Base-by-base conservation (phyloP, 768 basidiomycete species). In the Pulveroboletus sp. region DNA sequence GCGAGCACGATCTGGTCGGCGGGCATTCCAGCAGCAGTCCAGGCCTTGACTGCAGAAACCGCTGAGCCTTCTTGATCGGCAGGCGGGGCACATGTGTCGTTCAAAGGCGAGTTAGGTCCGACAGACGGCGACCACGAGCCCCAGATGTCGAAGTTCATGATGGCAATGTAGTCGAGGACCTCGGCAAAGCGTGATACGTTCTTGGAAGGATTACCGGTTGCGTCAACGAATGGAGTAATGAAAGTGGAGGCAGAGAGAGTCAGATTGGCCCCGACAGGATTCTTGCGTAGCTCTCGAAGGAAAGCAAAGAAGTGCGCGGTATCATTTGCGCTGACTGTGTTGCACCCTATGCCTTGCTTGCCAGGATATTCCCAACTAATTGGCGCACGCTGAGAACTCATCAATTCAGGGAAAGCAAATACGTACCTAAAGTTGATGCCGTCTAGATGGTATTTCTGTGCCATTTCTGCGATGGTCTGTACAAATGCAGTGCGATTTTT, bases 281-380 rank as follows among this genome's bases (percentile, higher is more conserved):
- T 71, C 10, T 57, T 51, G 37, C 88, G 81, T 19, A 95, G 79
- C 32, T 78, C 75, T 57, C 83, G 73, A 12, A 96, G 73, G 73
- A 94, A 90, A 4, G 69, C 53, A 27, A 93, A 77, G 68, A 86
- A 89, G 65, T 95, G 77, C 70, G 0, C 27, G 12, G 83, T 79
- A 63, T 97, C 94, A 47, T 74, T 52, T 1, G 45, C 8, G 19
- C 65, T 66, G 51, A 83, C 74, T 0, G 64, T 64, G 64, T 95
- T 96, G 57, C 87, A 88, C 1, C 79, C 80, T 2, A 85, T 73
- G 30, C 90, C 90, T 44, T 73, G 68, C 5, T 67, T 57, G 47
- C 75, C 79, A 2, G 93, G 92, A 62, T 86, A 93, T 68, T 95
- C 93, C 91, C 91, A 94, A 60, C 89, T 92, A 43, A 34, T 13